Conservation (phyloP, 1,139 yeast species). For the Kodamaea ohmeri region DNA sequence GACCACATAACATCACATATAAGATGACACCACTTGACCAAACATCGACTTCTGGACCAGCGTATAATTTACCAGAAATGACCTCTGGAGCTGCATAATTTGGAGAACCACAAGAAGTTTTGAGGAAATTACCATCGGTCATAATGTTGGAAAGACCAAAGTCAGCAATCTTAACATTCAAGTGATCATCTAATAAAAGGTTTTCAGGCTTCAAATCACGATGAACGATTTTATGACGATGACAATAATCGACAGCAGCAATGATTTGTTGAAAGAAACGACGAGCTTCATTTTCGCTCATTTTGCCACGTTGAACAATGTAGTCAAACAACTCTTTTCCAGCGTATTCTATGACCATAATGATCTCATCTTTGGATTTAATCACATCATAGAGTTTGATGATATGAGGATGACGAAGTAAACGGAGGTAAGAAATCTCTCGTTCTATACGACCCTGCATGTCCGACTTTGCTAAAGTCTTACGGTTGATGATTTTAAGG, state of each 20-base stretch:
- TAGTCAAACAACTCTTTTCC: constrained; percentile 95
- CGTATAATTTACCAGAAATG: constrained; percentile 91
- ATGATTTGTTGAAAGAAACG: constrained; percentile 96
- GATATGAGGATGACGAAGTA: constrained; percentile 94
- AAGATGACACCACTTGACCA: constrained; percentile 98
- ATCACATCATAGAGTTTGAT: constrained; percentile 95
- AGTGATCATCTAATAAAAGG: constrained; percentile 80
- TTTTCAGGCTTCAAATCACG: constrained; percentile 96
- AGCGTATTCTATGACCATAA: constrained; percentile 97
- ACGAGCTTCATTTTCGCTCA: constrained; percentile 93
- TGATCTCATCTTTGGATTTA: constrained; percentile 91
- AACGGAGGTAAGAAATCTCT: constrained; percentile 84
- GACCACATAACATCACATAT: constrained; percentile 95
- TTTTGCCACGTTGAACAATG: constrained; percentile 90
- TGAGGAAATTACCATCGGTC: constrained; percentile 97
- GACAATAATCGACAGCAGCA: constrained; percentile 97
- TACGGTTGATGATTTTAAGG: constrained; percentile 87
- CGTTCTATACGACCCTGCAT: constrained; percentile 98
- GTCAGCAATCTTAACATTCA: constrained; percentile 95
- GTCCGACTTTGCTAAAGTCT: constrained; percentile 90
- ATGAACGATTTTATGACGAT: constrained; percentile 95
- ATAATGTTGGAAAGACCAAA: constrained; percentile 93
- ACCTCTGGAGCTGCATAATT: constrained; percentile 99
- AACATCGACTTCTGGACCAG: constrained; percentile 98
- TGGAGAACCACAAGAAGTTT: constrained; percentile 96